phyloP scores from a whole-genome alignment of 192 early-diverging fungal genomes.

The Hyaloraphidium curvatum region DNA sequence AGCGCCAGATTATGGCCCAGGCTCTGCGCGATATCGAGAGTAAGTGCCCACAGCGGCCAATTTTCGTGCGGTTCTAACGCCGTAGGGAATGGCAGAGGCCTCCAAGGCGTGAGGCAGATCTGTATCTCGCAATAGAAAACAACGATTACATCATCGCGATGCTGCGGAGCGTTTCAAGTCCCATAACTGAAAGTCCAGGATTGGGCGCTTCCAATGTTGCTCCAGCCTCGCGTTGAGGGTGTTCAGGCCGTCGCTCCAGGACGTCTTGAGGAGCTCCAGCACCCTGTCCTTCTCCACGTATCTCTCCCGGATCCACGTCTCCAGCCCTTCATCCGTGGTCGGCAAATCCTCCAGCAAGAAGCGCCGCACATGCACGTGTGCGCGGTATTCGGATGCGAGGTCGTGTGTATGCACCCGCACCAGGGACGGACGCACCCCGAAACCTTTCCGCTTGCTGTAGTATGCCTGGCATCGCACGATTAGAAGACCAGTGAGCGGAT shows the following conservation, averaged over 20 bases:
- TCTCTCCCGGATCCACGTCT: slow-evolving; percentile 5
- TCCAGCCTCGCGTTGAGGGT: no score
- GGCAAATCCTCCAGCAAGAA: slow-evolving; percentile 4
- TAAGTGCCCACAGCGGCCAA: not conserved
- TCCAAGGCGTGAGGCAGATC: no score
- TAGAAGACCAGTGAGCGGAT: no score
- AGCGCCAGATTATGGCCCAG: slow-evolving; percentile 26
- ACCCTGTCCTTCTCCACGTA: slow-evolving; percentile 6
- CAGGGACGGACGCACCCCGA: slow-evolving; percentile 3
- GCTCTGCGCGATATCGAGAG: slow-evolving; percentile 20
- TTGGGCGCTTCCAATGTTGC: no score
- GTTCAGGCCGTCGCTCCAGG: slow-evolving; percentile 2
- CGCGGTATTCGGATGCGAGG: slow-evolving; percentile 1
- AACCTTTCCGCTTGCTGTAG: not conserved
- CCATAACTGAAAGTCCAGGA: no score
- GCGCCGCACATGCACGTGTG: slow-evolving; percentile 9
- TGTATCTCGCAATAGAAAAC: no score
- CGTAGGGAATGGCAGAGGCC: slow-evolving; percentile 14
- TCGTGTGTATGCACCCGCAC: not conserved
- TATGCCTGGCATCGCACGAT: not conserved
- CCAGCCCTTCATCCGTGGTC: not conserved
- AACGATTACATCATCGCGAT: no score
- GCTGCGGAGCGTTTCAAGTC: no score
- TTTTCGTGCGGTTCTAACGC: not conserved
- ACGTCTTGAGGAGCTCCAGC: slow-evolving; percentile 1